These are phyloP conservation scores for Asterionellopsis glacialis DNA, from an alignment of 108 stramenopile species.

Conservation along the genomic window DNA sequence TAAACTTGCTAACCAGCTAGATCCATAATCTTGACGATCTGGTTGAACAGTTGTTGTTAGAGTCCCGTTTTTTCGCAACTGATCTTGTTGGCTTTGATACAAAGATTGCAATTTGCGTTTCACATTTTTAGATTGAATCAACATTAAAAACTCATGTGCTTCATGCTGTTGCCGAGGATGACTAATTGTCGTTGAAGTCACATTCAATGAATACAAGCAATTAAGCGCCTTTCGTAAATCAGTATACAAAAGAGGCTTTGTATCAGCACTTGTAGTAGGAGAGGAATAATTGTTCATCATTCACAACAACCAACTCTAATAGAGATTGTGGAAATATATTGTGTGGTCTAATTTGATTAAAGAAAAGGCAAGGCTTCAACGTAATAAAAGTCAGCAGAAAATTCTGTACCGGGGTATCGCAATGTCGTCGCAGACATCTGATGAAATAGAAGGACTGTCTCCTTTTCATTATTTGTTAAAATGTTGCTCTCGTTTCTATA, in stretches of 20 bases:
- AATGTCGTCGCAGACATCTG: too few relatives aligned
- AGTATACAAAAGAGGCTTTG: conserved; percentile 20
- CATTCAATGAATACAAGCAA: conserved; percentile 39
- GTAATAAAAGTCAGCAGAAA: too few relatives aligned
- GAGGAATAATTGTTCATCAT: too few relatives aligned
- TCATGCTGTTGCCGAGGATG: conserved; percentile 14
- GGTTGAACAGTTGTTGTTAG: neutral
- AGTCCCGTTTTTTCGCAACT: neutral
- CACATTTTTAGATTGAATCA: conserved; percentile 57
- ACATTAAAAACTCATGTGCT: conserved; percentile 65
- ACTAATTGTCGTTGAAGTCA: neutral
- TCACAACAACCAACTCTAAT: too few relatives aligned
- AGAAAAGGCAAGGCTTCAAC: too few relatives aligned
- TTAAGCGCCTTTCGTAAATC: conserved; percentile 51
- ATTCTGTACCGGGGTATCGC: too few relatives aligned
- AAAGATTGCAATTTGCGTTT: conserved; percentile 42
- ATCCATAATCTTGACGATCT: conserved; percentile 25
- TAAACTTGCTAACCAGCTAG: conserved; percentile 52
- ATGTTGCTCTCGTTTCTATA: too few relatives aligned
- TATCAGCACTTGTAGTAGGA: too few relatives aligned
- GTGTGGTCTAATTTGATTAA: too few relatives aligned
- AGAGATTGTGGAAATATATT: too few relatives aligned
- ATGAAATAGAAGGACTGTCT: too few relatives aligned
- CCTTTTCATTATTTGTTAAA: too few relatives aligned
- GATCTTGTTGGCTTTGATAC: conserved; percentile 23